Base-by-base conservation (phyloP, 345 rosid species). In the Brassica cretica region DNA sequence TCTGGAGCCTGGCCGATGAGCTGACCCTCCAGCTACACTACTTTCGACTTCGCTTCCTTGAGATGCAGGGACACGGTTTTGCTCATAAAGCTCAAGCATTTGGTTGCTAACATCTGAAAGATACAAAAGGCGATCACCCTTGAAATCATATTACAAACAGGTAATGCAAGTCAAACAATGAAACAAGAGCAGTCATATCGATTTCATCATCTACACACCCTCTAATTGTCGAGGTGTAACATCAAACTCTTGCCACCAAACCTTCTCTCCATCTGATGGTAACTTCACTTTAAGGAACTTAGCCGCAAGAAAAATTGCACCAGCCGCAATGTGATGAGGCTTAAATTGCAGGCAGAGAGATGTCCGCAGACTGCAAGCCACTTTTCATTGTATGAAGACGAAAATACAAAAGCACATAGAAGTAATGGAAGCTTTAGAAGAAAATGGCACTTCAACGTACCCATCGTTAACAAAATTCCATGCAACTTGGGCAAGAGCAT, bases 391-490 rank as follows among this genome's bases (percentile, higher is more conserved):
- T 83, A 77, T 77, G 84, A 85, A 84, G 85, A 91, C 29, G 84
- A 75, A 82, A 84, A 77, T 76, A 91, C 97, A 41, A 39, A 14
- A 98, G 53, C 51, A 66, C 70, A 41, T 89, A 86, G 79, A 94
- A 58, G 29, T 59, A 80, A 66, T 71, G 56, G 84, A 75, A 71
- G 76, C 76, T 76, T 73, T 73, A 67, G 37, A 71, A 68, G 81
- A 49, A 70, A 81, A 75, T 71, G 73, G 74, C 49, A 70, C 60
- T 71, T 78, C 39, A 78, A 80, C 90, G 63, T 95, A 95, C 99
- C 99, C 98, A 87, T 95, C 99, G 84, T 95, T 95, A 63, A 95
- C 99, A 86, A 95, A 95, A 84, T 95, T 95, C 99, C 99, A 95
- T 6, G 99, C 99, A 83, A 93, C 99, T 86, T 93, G 98, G 72